phyloP scores from a whole-genome alignment of 768 basidiomycete genomes.

The Sistotremastrum suecicum region DNA sequence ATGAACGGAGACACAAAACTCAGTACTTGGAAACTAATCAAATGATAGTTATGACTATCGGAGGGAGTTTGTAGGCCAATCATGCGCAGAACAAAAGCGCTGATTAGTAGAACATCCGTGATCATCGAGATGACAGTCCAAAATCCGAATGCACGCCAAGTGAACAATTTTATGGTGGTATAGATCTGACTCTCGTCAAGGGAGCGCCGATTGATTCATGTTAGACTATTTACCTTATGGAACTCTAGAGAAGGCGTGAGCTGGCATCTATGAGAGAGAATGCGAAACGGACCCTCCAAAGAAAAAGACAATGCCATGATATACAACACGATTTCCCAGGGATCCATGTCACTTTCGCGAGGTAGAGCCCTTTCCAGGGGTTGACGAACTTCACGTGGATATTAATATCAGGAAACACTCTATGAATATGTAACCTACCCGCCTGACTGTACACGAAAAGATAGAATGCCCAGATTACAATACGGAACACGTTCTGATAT shows the following conservation, averaged over 20 bases:
- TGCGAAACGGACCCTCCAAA: slow-evolving; percentile 50
- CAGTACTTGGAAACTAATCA: slow-evolving; percentile 76
- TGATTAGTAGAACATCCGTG: slow-evolving; percentile 57
- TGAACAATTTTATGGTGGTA: slow-evolving; percentile 58
- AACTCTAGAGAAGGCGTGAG: slow-evolving; percentile 24
- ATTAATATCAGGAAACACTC: neutral
- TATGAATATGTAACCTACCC: slow-evolving; percentile 27
- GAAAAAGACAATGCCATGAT: slow-evolving; percentile 63
- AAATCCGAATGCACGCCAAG: slow-evolving; percentile 71
- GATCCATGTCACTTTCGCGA: slow-evolving; percentile 40
- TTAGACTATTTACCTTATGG: slow-evolving; percentile 30
- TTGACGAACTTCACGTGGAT: slow-evolving; percentile 40
- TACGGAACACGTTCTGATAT: slow-evolving; percentile 78
- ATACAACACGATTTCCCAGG: slow-evolving; percentile 74
- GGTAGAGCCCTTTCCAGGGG: slow-evolving; percentile 61
- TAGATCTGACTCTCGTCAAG: slow-evolving; percentile 32
- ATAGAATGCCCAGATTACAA: slow-evolving; percentile 65
- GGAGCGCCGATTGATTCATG: neutral
- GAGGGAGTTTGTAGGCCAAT: slow-evolving; percentile 28
- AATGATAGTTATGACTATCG: slow-evolving; percentile 25
- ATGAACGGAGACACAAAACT: slow-evolving; percentile 82
- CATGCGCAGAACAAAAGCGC: slow-evolving; percentile 65
- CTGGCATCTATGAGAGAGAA: neutral
- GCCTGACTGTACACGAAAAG: slow-evolving; percentile 74
- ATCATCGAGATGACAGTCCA: slow-evolving; percentile 60